phyloP scores from a whole-genome alignment of 1,284 basidiomycete species.

The Heliocybe sulcata region DNA sequence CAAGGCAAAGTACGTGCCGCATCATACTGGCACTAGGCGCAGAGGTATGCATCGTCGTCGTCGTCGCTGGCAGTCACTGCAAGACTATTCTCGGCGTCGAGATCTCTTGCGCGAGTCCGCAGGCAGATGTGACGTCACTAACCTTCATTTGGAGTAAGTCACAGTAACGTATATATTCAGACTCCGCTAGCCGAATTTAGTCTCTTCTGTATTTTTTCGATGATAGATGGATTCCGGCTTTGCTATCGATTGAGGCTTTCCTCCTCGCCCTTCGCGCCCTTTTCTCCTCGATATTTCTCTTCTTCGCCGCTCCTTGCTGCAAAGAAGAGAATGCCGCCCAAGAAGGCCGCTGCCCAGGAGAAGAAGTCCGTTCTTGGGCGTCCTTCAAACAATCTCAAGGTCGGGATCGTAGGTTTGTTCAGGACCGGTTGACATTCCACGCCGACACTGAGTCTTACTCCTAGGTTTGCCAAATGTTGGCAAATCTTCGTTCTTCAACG shows the following conservation, averaged over 20 bases:
- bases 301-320: not conserved
- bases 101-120: no score
- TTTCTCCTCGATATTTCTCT: not conserved
- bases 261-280: not conserved
- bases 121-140: not conserved
- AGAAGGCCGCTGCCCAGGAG: constrained; percentile 67
- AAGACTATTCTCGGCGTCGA: not conserved
- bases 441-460: not conserved
- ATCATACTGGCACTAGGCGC: not conserved
- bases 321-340: constrained; percentile 78
- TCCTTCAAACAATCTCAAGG: constrained; percentile 91
- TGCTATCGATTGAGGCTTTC: constrained; percentile 1
- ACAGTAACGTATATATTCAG: not conserved
- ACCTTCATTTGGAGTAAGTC: not conserved
- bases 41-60: not conserved
- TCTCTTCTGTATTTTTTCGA: not conserved
- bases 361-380: constrained; percentile 85
- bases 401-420: constrained; percentile 91
- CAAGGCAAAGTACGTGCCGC: not conserved
- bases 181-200: not conserved
- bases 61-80: not conserved
- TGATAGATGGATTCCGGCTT: constrained; percentile 3
- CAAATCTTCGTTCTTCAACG: constrained; percentile 94
- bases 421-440: constrained; percentile 10
- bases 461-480: constrained; percentile 89